phyloP scores from a whole-genome alignment of 208 protist species.

The Acanthamoeba castellanii region DNA sequence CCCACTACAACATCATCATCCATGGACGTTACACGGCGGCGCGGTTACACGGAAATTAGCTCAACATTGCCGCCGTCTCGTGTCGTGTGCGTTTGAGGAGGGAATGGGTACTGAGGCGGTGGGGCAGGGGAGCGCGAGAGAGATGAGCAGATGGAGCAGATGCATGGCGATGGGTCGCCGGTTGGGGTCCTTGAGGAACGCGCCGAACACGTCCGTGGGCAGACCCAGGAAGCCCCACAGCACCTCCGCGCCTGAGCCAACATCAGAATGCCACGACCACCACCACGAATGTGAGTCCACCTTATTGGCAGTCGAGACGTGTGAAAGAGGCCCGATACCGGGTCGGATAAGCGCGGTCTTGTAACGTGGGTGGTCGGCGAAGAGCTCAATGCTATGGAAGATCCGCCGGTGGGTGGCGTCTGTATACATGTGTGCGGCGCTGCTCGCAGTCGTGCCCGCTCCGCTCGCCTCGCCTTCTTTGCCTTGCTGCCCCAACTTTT shows the following conservation, averaged over 20 bases:
- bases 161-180: not conserved
- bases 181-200: not conserved
- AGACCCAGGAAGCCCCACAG: not conserved
- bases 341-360: not conserved
- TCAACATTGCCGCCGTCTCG: not conserved
- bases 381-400: slow-evolving; percentile 21
- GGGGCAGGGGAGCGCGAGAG: slow-evolving; percentile 6
- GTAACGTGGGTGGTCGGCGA: slow-evolving; percentile 31
- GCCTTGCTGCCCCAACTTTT: not conserved
- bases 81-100: not conserved
- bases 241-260: not conserved
- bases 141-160: slow-evolving; percentile 43
- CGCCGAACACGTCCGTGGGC: not conserved
- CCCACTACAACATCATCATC: not conserved
- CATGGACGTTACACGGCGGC: not conserved
- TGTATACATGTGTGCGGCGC: not conserved
- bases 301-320: not conserved
- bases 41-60: not conserved
- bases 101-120: not conserved
- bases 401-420: not conserved
- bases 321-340: not conserved
- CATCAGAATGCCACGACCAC: too few species aligned
- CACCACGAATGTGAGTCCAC: too few species aligned
- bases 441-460: not conserved
- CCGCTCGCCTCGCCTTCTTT: not conserved